phyloP scores from a whole-genome alignment of 306 rosid species.

The Rosa multiflora region DNA sequence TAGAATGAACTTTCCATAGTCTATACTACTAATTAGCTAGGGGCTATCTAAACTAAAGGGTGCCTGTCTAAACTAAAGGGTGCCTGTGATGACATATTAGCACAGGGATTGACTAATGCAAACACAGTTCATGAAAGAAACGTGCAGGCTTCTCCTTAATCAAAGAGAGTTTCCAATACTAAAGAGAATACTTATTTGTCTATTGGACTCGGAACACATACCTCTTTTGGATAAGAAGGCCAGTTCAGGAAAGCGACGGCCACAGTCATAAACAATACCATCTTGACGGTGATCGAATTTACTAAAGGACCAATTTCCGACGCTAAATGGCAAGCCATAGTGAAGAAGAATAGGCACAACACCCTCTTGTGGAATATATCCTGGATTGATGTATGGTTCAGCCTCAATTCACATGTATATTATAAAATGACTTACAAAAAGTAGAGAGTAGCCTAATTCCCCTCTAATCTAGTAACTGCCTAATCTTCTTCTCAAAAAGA shows the following conservation, averaged over 20 bases:
- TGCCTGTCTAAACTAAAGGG: not conserved
- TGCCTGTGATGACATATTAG: not conserved
- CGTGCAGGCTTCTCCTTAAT: conserved; percentile 6
- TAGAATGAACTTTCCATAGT: conserved; percentile 2
- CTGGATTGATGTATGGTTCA: conserved; percentile 44
- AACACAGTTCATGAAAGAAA: conserved; percentile 6
- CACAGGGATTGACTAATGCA: conserved; percentile 12
- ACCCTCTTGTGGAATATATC: conserved; percentile 77
- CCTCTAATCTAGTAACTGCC: no score
- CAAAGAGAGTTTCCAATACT: conserved; percentile 5
- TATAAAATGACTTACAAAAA: not conserved
- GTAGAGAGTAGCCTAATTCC: no score
- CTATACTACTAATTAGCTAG: not conserved
- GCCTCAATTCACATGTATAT: not conserved
- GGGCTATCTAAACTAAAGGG: not conserved
- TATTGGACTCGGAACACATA: conserved; percentile 28
- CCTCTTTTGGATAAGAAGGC: conserved; percentile 96
- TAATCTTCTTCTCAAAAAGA: no score
- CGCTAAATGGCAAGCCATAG: conserved; percentile 74
- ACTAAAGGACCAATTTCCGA: conserved; percentile 93
- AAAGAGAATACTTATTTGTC: not conserved
- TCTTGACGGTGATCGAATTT: conserved; percentile 83
- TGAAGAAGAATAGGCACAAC: conserved; percentile 91
- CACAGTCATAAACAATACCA: conserved; percentile 74
- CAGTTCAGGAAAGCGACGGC: conserved; percentile 67